Evolutionary conservation across 1,139 yeast genomes (phyloP), one percentile per base, ranked within the genome.

Genomic region (Pichiaceae sp.): DNA sequence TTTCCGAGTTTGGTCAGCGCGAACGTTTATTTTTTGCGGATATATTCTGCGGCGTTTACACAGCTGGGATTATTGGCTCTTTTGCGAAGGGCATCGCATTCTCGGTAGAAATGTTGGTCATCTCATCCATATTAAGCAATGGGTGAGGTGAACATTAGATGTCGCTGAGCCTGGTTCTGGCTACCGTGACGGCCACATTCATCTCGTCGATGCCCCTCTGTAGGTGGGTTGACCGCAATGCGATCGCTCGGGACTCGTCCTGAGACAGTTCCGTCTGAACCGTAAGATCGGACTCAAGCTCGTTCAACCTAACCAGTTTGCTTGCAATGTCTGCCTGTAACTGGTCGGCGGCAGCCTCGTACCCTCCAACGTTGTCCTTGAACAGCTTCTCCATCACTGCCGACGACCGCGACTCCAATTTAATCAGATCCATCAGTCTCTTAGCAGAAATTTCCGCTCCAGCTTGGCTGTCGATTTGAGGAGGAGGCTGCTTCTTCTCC

Each of bases 171-270:
- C n/a, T n/a, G n/a, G n/a, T n/a, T n/a, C n/a, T n/a, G n/a, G n/a
- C n/a, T n/a, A n/a, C n/a, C n/a, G n/a, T n/a, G n/a, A n/a, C n/a
- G n/a, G n/a, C n/a, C n/a, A n/a, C n/a, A n/a, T 41, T 40, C 15
- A 42, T 25, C n/a, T 27, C 15, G 16, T 41, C 45, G 3, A 43
- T 36, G n/a, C 41, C 43, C 17, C 34, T 36, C 27, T 43, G 45
- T 3, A 43, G 20, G 7, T 34, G 23, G 17, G 26, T 29, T 16
- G 38, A 34, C 3, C 46, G 33, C 21, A 27, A 5, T 2, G 29
- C 32, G n/a, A 39, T 40, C 3, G 42, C 32, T 4, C 20, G 12
- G 9, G 21, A 16, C 17, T 42, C 46, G 31, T 39, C 30, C 14
- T 35, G 18, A 15, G 28, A 8, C 14, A 39, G 32, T 17, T 26